Conservation (phyloP, 108 stramenopile genomes). For the Chaetoceros tenuissimus region DNA sequence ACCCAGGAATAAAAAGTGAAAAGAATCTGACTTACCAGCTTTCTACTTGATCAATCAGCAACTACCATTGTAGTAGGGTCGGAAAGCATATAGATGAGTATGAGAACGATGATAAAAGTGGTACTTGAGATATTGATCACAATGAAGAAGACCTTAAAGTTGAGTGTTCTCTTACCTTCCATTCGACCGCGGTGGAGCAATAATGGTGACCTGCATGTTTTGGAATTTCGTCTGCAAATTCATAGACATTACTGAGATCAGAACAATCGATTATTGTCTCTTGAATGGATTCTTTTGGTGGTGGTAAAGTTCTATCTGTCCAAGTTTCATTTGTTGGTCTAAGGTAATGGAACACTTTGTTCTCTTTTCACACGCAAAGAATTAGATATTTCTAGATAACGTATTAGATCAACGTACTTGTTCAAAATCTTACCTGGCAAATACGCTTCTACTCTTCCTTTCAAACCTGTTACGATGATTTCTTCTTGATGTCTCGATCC, state of each 20-base stretch:
- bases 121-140: no score
- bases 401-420: no score
- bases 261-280: conserved; percentile 64
- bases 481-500: conserved; percentile 83
- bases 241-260: conserved; percentile 54
- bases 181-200: conserved; percentile 71
- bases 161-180: no score
- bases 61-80: no score
- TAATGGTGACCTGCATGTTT: conserved; percentile 78
- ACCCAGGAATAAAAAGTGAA: not conserved
- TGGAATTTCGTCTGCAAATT: conserved; percentile 54
- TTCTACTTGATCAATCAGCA: conserved; percentile 21
- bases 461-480: conserved; percentile 79
- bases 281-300: conserved; percentile 44
- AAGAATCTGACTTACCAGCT: conserved; percentile 3
- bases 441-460: conserved; percentile 76
- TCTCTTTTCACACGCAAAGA: no score
- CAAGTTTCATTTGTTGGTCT: conserved; percentile 45
- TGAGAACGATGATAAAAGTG: no score
- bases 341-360: conserved; percentile 68
- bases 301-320: conserved; percentile 64
- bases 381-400: no score
- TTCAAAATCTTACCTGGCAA: no score
- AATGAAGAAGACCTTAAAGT: no score
- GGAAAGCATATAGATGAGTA: no score